Evolutionary conservation across 352 stramenopile genomes (phyloP), one percentile per base, ranked within the genome.

Genomic region (Globisporangium iwayamae): DNA sequence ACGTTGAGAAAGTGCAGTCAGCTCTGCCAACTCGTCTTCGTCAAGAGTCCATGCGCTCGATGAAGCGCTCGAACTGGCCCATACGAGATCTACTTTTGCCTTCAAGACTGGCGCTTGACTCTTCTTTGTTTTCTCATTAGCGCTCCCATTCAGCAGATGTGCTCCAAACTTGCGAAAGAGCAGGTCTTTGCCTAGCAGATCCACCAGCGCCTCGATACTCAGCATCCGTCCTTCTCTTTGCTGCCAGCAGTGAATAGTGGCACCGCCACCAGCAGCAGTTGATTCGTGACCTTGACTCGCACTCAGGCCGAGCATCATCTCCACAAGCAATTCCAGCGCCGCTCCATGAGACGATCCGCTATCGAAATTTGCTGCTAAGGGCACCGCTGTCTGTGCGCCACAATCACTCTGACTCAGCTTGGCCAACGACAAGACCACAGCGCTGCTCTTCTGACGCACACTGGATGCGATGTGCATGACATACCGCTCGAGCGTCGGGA

Each of bases 391-490:
- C 41, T 47, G 41, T n/a, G 14, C 20, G 14, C 8, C 36, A 1
- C 41, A 2, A 47, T 28, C 28, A 36, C 6, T 53, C 43, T 63
- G 55, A 51, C 65, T 74, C 30, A 83, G 46, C 16, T 72, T 61
- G 2, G 76, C 81, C 10, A 93, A 54, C 8, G 79, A 71, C 14
- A 76, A 46, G 16, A 91, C 71, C 22, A 90, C 74, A 2, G 46
- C 70, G 48, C 78, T 88, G 56, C 76, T 81, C 56, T 77, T 74
- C 34, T 87, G 78, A 0, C 81, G 78, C 28, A 91, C 81, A 43
- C 71, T 90, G 2, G 83, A 91, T 7, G 84, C 81, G 25, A 89
- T 74, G 53, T 93, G 84, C 63, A 87, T 77, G 22, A 93, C 69
- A 38, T 93, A 91, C 22, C 80, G 69, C 60, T 93, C 83, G 34